phyloP scores from a whole-genome alignment of 2,329 filamentous ascomycete genomes.

The Penicillium paneum region DNA sequence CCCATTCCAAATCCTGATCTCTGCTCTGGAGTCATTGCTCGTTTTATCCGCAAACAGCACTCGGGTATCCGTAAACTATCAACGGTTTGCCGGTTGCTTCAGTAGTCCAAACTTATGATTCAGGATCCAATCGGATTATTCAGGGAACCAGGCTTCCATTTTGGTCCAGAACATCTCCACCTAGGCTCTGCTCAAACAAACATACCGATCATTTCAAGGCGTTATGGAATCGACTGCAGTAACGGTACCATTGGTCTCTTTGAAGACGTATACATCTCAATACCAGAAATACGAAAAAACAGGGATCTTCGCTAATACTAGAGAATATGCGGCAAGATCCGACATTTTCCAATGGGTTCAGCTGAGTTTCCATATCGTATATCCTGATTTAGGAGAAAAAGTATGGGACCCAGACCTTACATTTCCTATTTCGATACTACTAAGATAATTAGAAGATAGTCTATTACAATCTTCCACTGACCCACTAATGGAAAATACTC shows the following conservation, averaged over 20 bases:
- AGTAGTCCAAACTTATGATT: background rate
- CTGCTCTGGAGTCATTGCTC: background rate
- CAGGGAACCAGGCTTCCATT: background rate
- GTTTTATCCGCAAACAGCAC: conserved; percentile 19
- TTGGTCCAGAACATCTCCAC: background rate
- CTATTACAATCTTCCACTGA: background rate
- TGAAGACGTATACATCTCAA: background rate
- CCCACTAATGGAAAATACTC: conserved; percentile 8
- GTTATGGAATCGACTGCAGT: conserved; percentile 10
- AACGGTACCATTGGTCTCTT: conserved; percentile 19
- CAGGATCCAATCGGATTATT: background rate
- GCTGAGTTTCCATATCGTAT: background rate
- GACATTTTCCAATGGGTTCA: background rate
- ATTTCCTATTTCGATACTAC: background rate
- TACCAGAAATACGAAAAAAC: conserved; percentile 10
- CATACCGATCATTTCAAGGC: background rate
- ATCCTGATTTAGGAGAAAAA: background rate
- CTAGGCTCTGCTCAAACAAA: background rate
- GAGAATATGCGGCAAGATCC: background rate
- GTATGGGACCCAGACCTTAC: conserved; percentile 4
- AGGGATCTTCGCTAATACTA: background rate
- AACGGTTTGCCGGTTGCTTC: conserved; percentile 4
- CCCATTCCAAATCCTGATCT: background rate
- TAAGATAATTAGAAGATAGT: conserved; percentile 6
- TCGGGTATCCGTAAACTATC: conserved; percentile 1